phyloP scores from a whole-genome alignment of 139 green algal genomes.

The Limnomonas spitsbergensis region DNA sequence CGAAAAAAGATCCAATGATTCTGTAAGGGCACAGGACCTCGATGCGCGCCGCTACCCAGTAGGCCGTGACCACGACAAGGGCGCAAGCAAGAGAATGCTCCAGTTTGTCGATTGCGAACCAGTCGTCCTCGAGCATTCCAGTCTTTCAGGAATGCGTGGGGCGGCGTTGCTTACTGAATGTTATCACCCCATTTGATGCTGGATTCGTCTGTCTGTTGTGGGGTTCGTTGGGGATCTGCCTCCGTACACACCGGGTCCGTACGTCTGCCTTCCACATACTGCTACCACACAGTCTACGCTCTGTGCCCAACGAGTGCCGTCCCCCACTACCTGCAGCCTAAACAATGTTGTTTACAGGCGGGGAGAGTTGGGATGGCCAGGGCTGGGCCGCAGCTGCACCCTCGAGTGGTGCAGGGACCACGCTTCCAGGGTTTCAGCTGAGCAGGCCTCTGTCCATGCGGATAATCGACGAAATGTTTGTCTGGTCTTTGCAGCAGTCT shows the following conservation, averaged over 20 bases:
- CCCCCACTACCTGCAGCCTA: no score
- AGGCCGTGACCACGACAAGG: neutral
- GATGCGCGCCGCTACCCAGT: neutral
- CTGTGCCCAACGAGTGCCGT: neutral
- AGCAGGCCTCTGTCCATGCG: neutral
- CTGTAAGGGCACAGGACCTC: neutral
- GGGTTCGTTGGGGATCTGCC: neutral
- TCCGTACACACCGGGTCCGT: neutral
- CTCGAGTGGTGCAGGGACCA: no score
- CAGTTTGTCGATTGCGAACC: slow-evolving; percentile 14
- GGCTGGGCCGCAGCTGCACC: no score
- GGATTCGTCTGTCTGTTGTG: neutral
- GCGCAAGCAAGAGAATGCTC: slow-evolving; percentile 3
- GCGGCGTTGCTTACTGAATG: no score
- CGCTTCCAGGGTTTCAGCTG: neutral
- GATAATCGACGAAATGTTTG: neutral
- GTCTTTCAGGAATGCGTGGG: neutral
- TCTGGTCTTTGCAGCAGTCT: no score
- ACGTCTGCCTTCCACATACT: neutral
- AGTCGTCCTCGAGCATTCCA: neutral
- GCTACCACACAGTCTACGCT: neutral
- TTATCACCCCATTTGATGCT: neutral
- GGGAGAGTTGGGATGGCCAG: no score
- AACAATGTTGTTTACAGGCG: no score
- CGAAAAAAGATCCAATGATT: neutral